Conservation (phyloP, 2,329 filamentous ascomycete species). For the Didymella segeticola region DNA sequence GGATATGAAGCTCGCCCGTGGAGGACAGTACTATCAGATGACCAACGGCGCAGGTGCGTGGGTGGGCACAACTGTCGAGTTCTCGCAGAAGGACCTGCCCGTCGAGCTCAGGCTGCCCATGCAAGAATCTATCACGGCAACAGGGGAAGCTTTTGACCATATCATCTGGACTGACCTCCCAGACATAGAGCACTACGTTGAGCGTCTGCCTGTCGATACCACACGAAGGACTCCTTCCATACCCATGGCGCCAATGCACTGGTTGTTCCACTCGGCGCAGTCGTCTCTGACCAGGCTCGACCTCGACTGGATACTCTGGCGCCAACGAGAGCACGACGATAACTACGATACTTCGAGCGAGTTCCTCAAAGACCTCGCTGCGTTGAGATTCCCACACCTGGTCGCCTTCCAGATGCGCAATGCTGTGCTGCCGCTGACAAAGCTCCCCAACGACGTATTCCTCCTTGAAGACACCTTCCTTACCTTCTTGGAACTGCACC, state of each 20-base stretch:
- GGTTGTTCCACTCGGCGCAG: conserved; percentile 29
- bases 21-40: conserved; percentile 34
- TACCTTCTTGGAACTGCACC: conserved; percentile 54
- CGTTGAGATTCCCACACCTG: conserved; percentile 52
- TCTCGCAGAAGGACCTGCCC: conserved; percentile 17
- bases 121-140: conserved; percentile 23
- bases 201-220: conserved; percentile 17
- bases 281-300: conserved; percentile 42
- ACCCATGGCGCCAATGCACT: conserved; percentile 22
- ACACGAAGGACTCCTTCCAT: conserved; percentile 2
- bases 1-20: conserved; percentile 38
- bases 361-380: conserved; percentile 39
- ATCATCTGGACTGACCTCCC: conserved; percentile 37
- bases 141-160: conserved; percentile 32
- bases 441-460: conserved; percentile 46
- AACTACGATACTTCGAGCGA: conserved; percentile 16
- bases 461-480: conserved; percentile 50
- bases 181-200: conserved; percentile 31
- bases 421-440: conserved; percentile 47
- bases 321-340: conserved; percentile 22
- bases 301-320: conserved; percentile 47
- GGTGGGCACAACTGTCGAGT: conserved; percentile 37
- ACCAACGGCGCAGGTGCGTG: conserved; percentile 44
- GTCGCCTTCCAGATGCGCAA: conserved; percentile 57
- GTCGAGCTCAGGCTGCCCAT: conserved; percentile 2